Evolutionary conservation across 495 filamentous ascomycete species (phyloP), one percentile per base, ranked within the genome.

Genomic region (Xylaria longipes): DNA sequence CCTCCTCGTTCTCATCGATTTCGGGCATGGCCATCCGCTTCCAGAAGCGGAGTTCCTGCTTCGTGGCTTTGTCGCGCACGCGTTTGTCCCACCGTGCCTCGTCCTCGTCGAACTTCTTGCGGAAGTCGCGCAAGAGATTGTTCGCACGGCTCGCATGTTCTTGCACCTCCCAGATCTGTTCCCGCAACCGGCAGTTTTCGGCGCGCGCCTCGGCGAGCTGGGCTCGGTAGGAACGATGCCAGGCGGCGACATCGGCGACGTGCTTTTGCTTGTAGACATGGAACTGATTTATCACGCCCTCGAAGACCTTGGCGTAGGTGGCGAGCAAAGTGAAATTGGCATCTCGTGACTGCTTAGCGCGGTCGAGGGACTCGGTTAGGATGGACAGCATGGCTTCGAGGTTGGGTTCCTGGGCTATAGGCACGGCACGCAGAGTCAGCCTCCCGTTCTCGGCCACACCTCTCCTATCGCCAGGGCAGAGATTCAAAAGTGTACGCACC

Each of bases 161-260:
- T 71, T 85, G 83, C 83, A 87, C 87, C 72, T 87, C 86, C 81
- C 84, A 85, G 62, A 89, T 87, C 78, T 88, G 84, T 68, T 86
- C 84, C 48, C 86, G 85, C n/a, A 89, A 81, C 5, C 81, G 80
- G 60, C 80, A 79, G 73, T 89, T 89, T 80, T 88, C 86, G 65
- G 84, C 83, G 11, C 87, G 84, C 71, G 87, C 87, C 75, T 86
- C 85, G 73, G 85, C 86, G 25, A 89, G 81, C 75, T 89, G 87
- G 9, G 84, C 74, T 35, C 87, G 84, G 77, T 89, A 89, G 69
- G 81, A 84, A 70, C 82, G 83, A 74, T 89, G 87, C 87, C 87
- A 89, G 3, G 84, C 78, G 0, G 85, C 82, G 27, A 83, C 80
- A 70, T 88, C 86, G 50, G 79, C 76, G 20, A 87, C 78, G 70